Evolutionary conservation across 768 basidiomycete species (phyloP), one percentile per base, ranked within the genome.

Genomic region (Lentinula guzmanii): DNA sequence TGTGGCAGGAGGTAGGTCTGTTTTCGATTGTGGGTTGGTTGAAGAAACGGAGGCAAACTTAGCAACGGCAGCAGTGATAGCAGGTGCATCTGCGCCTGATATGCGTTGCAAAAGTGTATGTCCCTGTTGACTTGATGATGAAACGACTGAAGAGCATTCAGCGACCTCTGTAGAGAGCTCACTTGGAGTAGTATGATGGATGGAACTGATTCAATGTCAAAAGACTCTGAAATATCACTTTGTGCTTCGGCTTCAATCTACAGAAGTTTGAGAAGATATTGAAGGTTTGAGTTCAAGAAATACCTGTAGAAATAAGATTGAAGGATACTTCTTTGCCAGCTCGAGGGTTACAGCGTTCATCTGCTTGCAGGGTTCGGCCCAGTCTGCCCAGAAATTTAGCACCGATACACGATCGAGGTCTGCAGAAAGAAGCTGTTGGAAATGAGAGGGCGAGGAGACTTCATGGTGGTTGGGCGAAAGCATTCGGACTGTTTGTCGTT

Each of bases 311-410:
- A 93, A 89, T 24, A 98, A 77, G 1, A 90, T 72, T 2, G 76
- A 66, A 0, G 85, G 77, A 68, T 93, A 82, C 70, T 90, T 89
- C 64, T 81, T 84, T 1, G 94, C 84, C 50, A 96, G 79, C 67
- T 91, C 89, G 9, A 69, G 63, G 16, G 90, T 83, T 5, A 95
- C 84, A 50, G 86, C 78, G 75, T 94, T 95, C 90, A 97, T 96
- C 67, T 88, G 82, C 67, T 81, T 81, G 79, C 95, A 98, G 42
- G 95, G 94, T 63, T 85, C 90, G 0, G 94, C 97, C 93, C 93
- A 90, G 73, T 85, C 78, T 46, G 95, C 92, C 90, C 94, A 95
- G 72, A 98, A 99, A 75, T 91, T 93, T 70, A 97, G 86, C 39
- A 96, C 78, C 4, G 95, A 95, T 24, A 96, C 82, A 21, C 91